Percentiles rank a stretch among this genome's conserved stretches.
These are phyloP conservation scores for Neopestalotiopsis clavispora DNA, from an alignment of 2,329 filamentous ascomycete genomes.

Conservation along the genomic window DNA sequence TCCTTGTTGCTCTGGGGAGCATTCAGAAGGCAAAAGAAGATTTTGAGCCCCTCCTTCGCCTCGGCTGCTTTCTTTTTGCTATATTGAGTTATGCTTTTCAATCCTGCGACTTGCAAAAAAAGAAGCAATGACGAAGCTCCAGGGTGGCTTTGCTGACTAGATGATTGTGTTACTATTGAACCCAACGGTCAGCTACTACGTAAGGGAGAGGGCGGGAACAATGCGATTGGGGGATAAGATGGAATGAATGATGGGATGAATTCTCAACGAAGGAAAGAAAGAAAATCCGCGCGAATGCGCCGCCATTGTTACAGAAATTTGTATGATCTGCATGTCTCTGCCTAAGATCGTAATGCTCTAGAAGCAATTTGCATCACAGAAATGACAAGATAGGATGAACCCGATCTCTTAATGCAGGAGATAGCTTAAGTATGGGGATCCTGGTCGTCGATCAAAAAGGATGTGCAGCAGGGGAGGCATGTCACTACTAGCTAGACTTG, in stretches of 20 bases:
- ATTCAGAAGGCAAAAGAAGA: neutral
- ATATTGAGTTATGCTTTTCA: conserved; percentile 4
- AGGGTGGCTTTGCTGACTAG: conserved; percentile 3
- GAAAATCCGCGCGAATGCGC: neutral
- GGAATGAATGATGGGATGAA: neutral
- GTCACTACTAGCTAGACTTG: neutral
- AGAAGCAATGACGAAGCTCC: conserved; percentile 8
- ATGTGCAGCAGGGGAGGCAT: conserved; percentile 17
- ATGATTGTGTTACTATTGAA: neutral
- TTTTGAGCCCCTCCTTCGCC: neutral
- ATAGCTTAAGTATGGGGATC: conserved; percentile 3
- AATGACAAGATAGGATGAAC: conserved; percentile 16
- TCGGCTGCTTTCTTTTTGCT: conserved; percentile 1
- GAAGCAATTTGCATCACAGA: conserved; percentile 12
- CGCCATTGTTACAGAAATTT: conserved; percentile 7
- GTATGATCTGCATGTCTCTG: conserved; percentile 14
- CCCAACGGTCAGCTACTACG: conserved; percentile 2
- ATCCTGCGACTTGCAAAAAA: neutral
- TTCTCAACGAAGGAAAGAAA: neutral
- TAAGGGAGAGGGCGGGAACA: neutral
- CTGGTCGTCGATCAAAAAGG: conserved; percentile 19
- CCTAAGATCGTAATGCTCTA: conserved; percentile 15
- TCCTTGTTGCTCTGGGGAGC: neutral
- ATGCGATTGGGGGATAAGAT: neutral
- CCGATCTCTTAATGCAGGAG: conserved; percentile 4